A percentile compares a stretch with the other conserved stretches of the same genome.
phyloP scores from a whole-genome alignment of 1,284 basidiomycete genomes.

The Rhizoctonia solani region DNA sequence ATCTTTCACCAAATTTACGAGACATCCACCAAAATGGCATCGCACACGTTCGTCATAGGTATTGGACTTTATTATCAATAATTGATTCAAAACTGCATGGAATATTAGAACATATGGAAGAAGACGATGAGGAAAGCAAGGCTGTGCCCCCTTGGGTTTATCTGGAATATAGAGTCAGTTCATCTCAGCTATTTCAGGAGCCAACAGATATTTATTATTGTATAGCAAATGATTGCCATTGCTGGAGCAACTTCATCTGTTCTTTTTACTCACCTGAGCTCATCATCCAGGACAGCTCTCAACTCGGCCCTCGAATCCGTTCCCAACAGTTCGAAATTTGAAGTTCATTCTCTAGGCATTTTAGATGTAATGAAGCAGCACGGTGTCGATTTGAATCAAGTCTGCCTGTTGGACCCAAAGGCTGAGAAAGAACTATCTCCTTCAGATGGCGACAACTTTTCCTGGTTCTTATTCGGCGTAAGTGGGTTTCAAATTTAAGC shows the following conservation, averaged over 20 bases:
- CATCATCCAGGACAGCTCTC: constrained; percentile 67
- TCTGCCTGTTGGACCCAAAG: constrained; percentile 89
- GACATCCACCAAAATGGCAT: too few species aligned
- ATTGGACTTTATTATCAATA: not conserved
- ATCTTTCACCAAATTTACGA: too few species aligned
- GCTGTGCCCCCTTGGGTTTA: constrained; percentile 83
- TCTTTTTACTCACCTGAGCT: constrained; percentile 84
- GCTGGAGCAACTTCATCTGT: constrained; percentile 69
- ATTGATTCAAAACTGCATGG: not conserved
- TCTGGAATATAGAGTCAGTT: constrained; percentile 67
- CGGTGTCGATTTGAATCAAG: constrained; percentile 57
- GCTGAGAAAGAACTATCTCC: constrained; percentile 71
- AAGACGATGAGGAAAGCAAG: constrained; percentile 76
- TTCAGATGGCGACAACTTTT: constrained; percentile 73
- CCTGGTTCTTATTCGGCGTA: constrained; percentile 87
- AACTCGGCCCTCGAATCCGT: constrained; percentile 47
- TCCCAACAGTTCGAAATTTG: constrained; percentile 41
- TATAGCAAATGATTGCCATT: constrained; percentile 82
- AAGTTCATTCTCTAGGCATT: constrained; percentile 66
- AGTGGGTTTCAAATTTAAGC: constrained; percentile 41
- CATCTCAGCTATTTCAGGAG: constrained; percentile 45
- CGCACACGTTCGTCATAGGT: constrained; percentile 26
- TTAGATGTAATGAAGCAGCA: constrained; percentile 63
- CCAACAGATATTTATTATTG: constrained; percentile 14
- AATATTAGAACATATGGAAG: constrained; percentile 96